Evolutionary conservation across 2,329 filamentous ascomycete genomes (phyloP), one percentile per base, ranked within the genome.

Genomic region (Sporothrix protearum): DNA sequence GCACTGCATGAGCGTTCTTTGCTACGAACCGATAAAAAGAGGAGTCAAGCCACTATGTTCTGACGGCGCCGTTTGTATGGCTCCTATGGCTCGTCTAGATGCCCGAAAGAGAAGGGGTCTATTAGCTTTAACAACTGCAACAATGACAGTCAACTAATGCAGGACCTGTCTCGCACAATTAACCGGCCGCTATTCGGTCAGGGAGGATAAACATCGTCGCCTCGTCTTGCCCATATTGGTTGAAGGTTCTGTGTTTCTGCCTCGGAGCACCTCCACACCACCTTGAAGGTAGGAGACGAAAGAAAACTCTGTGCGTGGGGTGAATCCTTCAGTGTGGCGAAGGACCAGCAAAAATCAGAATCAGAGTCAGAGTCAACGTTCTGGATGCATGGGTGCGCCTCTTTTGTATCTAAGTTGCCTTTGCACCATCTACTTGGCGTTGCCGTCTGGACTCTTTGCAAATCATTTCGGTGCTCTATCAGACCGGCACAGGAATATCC

Each of bases 271-370:
- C 25, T 67, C 63, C 63, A 67, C 63, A 67, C 63, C 63, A 67
- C 63, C 63, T 67, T 67, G 28, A 16, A 45, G 42, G 28, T 51
- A 51, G 42, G 33, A 14, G 28, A 51, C 25, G 28, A 67, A 19
- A 25, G 36, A 67, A 67, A 67, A 51, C 45, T 51, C 63, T 67
- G 28, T 49, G 33, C 16, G 63, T 2, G 45, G 39, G 45, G 45
- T 22, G 66, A 55, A 36, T 39, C 66, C 47, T 51, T 53, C 30
- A 49, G n/a, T 36, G 63, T 68, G 66, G 66, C 66, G 42, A 68
- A 14, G 28, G 5, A 45, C 6, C 22, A 66, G 2, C 12, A 66
- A 49, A 47, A 47, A 19, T 28, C 36, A 45, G 14, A 25, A 10
- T 64, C 49, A 53, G 49, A 25, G 7, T 53, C 9, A 14, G 49